Evolutionary conservation across 345 rosid species (phyloP).

Genomic region (Sonneratia caseolaris): DNA sequence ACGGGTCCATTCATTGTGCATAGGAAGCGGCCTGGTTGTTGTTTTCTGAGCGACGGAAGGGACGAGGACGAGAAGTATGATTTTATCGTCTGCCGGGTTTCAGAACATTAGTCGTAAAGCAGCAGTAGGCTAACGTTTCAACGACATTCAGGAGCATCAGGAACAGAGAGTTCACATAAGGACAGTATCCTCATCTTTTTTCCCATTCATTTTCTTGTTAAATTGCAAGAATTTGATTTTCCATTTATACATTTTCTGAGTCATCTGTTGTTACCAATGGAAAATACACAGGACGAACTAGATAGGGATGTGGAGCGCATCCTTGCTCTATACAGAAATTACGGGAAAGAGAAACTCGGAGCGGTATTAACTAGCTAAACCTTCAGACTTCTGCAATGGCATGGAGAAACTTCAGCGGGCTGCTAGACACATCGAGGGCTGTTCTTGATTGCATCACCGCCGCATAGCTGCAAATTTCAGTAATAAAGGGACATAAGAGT

Average conservation of each 20-base stretch:
- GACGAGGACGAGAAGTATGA: conserved; percentile 66
- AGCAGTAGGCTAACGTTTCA: no score
- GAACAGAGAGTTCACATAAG: not conserved
- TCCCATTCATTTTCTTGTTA: not conserved
- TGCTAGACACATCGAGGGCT: conserved; percentile 40
- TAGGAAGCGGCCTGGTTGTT: conserved; percentile 19
- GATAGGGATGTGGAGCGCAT: conserved; percentile 16
- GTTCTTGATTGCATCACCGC: conserved; percentile 20
- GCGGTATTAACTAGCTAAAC: conserved; percentile 11
- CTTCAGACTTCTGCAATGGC: not conserved
- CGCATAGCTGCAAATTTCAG: conserved; percentile 19
- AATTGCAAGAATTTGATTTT: not conserved
- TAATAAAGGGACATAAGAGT: not conserved
- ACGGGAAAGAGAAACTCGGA: conserved; percentile 24
- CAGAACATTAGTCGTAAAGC: no score
- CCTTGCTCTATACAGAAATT: conserved; percentile 34
- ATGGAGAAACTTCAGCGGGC: conserved; percentile 28
- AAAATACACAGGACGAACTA: conserved; percentile 27
- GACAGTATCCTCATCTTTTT: not conserved
- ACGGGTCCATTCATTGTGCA: conserved; percentile 25
- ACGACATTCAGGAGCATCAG: not conserved
- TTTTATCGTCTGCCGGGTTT: conserved; percentile 33
- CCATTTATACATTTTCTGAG: conserved; percentile 16
- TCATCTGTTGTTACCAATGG: conserved; percentile 15
- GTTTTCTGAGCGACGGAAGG: conserved; percentile 65